Conservation (phyloP, 1,284 basidiomycete genomes). For the Ustilago crameri region DNA sequence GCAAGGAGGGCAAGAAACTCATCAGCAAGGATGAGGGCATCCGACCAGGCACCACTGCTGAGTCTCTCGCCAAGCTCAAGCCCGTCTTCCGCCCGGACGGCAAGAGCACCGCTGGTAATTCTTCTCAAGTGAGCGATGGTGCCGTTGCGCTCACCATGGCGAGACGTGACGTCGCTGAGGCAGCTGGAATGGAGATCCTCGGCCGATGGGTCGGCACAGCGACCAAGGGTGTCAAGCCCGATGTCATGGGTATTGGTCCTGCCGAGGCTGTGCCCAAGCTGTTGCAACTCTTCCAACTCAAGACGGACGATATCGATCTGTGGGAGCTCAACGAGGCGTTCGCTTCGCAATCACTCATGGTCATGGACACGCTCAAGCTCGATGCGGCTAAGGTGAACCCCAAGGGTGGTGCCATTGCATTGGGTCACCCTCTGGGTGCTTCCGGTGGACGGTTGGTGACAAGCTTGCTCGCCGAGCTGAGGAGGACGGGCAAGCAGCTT, state of each 20-base stretch:
- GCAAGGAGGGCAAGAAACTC: constrained; percentile 55
- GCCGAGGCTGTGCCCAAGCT: constrained; percentile 62
- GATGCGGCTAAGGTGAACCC: constrained; percentile 59
- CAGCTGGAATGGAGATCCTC: constrained; percentile 61
- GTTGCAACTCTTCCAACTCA: constrained; percentile 56
- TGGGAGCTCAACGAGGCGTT: constrained; percentile 68
- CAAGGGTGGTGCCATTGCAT: constrained; percentile 66
- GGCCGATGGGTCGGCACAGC: constrained; percentile 62
- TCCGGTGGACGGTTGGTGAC: constrained; percentile 62
- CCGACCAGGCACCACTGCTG: constrained; percentile 49
- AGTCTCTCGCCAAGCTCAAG: constrained; percentile 60
- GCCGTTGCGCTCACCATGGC: constrained; percentile 64
- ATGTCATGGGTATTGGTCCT: constrained; percentile 66
- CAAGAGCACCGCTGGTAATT: constrained; percentile 62
- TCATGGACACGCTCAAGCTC: constrained; percentile 58
- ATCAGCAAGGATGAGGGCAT: constrained; percentile 66
- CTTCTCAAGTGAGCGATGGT: constrained; percentile 64
- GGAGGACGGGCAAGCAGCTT: constrained; percentile 57
- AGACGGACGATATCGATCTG: constrained; percentile 59
- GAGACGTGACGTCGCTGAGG: constrained; percentile 58
- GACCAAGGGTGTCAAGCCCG: constrained; percentile 63
- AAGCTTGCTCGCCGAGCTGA: constrained; percentile 60
- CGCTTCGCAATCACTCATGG: constrained; percentile 64
- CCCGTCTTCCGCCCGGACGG: constrained; percentile 61
- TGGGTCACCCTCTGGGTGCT: constrained; percentile 66